phyloP scores from a whole-genome alignment of 192 early-diverging fungal species.

The Globomyces pollinis-pini region DNA sequence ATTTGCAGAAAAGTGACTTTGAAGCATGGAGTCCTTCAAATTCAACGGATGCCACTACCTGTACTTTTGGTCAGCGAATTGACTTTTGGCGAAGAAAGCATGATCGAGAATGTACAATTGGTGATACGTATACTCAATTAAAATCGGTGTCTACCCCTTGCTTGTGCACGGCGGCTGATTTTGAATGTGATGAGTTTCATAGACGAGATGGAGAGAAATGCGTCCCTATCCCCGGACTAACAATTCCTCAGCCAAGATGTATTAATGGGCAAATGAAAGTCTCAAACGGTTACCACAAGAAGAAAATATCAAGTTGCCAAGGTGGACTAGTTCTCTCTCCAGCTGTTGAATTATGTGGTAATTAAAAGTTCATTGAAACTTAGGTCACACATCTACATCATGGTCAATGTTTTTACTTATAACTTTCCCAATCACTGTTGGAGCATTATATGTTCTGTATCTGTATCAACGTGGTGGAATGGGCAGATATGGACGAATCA shows the following conservation, averaged over 20 bases:
- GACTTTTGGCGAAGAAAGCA: conserved; percentile 30
- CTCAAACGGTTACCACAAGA: conserved; percentile 63
- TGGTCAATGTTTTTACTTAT: conserved; percentile 3
- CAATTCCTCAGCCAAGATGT: conserved; percentile 54
- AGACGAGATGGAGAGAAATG: conserved; percentile 9
- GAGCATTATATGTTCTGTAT: not conserved
- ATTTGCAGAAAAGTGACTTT: conserved; percentile 57
- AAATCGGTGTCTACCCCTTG: conserved; percentile 15
- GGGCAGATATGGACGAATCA: conserved; percentile 7
- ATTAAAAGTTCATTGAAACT: too few relatives aligned
- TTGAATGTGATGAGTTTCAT: conserved; percentile 35
- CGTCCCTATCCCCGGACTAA: conserved; percentile 43
- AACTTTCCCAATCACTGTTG: not conserved
- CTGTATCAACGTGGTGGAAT: conserved; percentile 6
- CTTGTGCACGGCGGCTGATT: conserved; percentile 38
- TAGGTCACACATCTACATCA: not conserved
- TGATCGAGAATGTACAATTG: conserved; percentile 27
- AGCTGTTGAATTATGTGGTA: not conserved
- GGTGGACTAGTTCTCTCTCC: conserved; percentile 50
- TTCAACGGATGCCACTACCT: conserved; percentile 35
- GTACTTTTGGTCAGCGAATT: conserved; percentile 70
- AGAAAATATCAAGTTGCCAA: conserved; percentile 52
- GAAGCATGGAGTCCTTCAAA: conserved; percentile 67
- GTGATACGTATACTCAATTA: conserved; percentile 13
- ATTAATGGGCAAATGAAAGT: conserved; percentile 39